These are phyloP conservation scores for Mycena leptocephala DNA, from an alignment of 768 basidiomycete species.

Conservation along the genomic window DNA sequence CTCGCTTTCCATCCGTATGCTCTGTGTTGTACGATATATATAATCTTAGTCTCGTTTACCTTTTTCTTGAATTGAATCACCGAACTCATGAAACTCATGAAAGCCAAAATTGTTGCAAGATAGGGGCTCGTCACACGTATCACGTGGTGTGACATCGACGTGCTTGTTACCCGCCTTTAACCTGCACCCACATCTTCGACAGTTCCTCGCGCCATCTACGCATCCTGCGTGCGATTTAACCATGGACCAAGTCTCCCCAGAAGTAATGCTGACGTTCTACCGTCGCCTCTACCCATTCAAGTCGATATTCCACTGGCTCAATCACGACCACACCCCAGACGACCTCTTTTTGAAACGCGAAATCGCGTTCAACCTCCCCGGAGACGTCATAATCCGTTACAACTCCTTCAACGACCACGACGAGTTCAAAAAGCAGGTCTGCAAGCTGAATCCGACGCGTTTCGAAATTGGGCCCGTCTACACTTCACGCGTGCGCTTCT, in stretches of 20 bases:
- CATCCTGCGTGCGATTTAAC: neutral
- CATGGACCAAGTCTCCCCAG: constrained; percentile 23
- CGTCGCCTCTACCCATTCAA: constrained; percentile 95
- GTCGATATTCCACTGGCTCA: constrained; percentile 94
- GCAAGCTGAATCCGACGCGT: constrained; percentile 88
- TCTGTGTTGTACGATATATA: constrained; percentile 7
- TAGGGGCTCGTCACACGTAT: neutral
- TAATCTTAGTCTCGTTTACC: constrained; percentile 3
- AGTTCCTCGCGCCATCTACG: neutral
- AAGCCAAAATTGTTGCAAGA: neutral
- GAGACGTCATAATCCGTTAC: constrained; percentile 95
- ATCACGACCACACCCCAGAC: constrained; percentile 88
- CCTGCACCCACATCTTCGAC: too few relatives aligned
- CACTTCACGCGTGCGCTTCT: constrained; percentile 78
- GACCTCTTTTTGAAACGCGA: constrained; percentile 94
- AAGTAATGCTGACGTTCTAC: constrained; percentile 81
- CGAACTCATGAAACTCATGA: too few relatives aligned
- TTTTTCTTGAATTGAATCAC: neutral
- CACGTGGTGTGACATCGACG: constrained; percentile 23
- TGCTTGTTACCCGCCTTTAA: too few relatives aligned
- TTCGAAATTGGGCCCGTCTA: constrained; percentile 99
- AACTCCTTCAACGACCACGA: constrained; percentile 90
- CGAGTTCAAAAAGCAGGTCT: constrained; percentile 93
- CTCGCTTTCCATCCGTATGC: neutral
- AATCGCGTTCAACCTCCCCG: constrained; percentile 93